Evolutionary conservation across 768 basidiomycete genomes (phyloP), one percentile per base, ranked within the genome.

Genomic region (Termitomyces sp.): DNA sequence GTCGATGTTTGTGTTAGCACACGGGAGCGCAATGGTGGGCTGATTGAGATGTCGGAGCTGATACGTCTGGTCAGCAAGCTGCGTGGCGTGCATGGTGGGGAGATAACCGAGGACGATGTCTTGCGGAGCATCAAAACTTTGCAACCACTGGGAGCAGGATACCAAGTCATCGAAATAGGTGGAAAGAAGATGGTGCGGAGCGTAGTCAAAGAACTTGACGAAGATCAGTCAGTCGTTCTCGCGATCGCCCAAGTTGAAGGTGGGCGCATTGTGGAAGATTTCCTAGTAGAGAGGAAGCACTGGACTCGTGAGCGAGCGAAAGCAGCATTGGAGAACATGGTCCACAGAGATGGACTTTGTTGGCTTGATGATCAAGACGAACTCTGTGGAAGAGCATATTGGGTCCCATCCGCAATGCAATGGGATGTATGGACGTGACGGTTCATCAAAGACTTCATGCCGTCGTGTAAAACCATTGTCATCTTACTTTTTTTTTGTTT

Each of bases 341-440:
- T 95, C 14, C 77, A 92, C 59, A 79, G 88, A 27, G 94, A 98
- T 60, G 96, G 95, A 1, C 74, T 96, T 25, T 95, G 92, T 57
- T 99, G 97, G 97, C 67, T 98, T 30, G 97, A 99, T 65, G 87
- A 91, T 25, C 94, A 97, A 70, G 91, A 89, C 52, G 83, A 84
- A 61, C 68, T 67, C 16, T 75, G 73, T 30, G 83, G 84, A 28
- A 77, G 78, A 56, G 82, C 85, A 23, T 96, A 93, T 67, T 98
- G 94, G 94, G 78, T 96, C 11, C 88, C 89, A 1, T 91, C 90
- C 12, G 88, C 88, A 3, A 89, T 96, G 81, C 80, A 80, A 56
- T 97, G 92, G 91, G 88, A 91, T 57, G 73, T 81, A 52, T 88
- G 68, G 70, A 9, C 30, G 9, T 46, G 25, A 46, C 17, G 8